phyloP scores from a whole-genome alignment of 257 asterid species.

The Nicotiana knightiana region DNA sequence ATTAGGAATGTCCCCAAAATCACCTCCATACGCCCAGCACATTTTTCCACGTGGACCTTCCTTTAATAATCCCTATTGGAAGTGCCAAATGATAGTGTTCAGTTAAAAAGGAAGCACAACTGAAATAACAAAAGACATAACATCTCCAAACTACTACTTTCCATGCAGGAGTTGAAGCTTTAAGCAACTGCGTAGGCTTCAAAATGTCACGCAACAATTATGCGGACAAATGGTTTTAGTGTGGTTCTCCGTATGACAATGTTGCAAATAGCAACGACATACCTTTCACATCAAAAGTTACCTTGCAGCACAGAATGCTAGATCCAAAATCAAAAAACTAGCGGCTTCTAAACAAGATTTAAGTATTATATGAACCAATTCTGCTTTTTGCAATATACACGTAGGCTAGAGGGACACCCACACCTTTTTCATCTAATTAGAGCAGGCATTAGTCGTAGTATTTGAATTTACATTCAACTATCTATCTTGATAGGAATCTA shows the following conservation, averaged over 20 bases:
- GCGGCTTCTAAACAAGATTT: not conserved
- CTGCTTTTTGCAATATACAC: not conserved
- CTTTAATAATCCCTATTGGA: conserved; percentile 60
- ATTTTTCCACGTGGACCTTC: conserved; percentile 61
- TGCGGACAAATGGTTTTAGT: not conserved
- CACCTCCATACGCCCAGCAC: conserved; percentile 98
- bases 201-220: not conserved
- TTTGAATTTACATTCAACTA: not conserved
- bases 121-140: not conserved
- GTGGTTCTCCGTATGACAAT: not conserved
- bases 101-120: not conserved
- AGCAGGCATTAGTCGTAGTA: not conserved
- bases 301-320: not conserved
- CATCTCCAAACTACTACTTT: not conserved
- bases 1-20: conserved; percentile 86
- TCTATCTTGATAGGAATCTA: not conserved
- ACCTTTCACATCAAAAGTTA: not conserved
- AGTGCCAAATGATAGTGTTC: not conserved
- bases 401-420: not conserved
- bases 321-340: not conserved
- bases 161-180: not conserved
- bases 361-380: not conserved
- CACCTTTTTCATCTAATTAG: not conserved
- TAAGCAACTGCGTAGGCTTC: not conserved
- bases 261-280: not conserved